These are phyloP conservation scores for Aspergillus proliferans DNA, from an alignment of 2,329 filamentous ascomycete species.

Conservation along the genomic window DNA sequence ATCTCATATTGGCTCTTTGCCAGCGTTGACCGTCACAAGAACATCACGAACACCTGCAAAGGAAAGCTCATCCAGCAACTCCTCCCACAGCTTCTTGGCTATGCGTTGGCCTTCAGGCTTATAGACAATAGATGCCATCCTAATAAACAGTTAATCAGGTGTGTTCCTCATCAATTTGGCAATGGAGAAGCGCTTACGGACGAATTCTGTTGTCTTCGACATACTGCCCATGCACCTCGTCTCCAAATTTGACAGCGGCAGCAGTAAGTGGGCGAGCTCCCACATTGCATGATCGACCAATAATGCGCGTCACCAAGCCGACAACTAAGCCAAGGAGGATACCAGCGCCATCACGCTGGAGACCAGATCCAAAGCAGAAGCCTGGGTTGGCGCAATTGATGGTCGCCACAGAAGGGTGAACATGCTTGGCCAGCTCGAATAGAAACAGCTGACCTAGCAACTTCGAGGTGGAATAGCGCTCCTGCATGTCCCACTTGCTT, in stretches of 20 bases:
- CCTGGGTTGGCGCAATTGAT: slow-evolving; percentile 20
- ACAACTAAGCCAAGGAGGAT: slow-evolving; percentile 1
- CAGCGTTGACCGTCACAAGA: too few species aligned
- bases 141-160: neutral
- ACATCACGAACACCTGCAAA: neutral
- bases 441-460: slow-evolving; percentile 8
- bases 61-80: neutral
- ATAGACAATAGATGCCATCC: neutral
- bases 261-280: slow-evolving; percentile 15
- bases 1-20: too few species aligned
- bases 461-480: slow-evolving; percentile 10
- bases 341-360: slow-evolving; percentile 3
- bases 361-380: slow-evolving; percentile 12
- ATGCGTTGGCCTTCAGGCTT: neutral
- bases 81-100: neutral
- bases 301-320: slow-evolving; percentile 3
- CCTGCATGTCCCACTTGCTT: slow-evolving; percentile 6
- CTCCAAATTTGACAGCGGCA: slow-evolving; percentile 2
- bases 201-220: neutral
- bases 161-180: neutral
- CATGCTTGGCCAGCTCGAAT: neutral
- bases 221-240: slow-evolving; percentile 2
- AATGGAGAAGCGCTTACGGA: neutral
- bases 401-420: slow-evolving; percentile 2
- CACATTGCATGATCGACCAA: slow-evolving; percentile 13